Percentiles rank a stretch among this genome's conserved stretches.
These are phyloP conservation scores for Urtica urens DNA, from an alignment of 306 rosid genomes.

Conservation along the genomic window DNA sequence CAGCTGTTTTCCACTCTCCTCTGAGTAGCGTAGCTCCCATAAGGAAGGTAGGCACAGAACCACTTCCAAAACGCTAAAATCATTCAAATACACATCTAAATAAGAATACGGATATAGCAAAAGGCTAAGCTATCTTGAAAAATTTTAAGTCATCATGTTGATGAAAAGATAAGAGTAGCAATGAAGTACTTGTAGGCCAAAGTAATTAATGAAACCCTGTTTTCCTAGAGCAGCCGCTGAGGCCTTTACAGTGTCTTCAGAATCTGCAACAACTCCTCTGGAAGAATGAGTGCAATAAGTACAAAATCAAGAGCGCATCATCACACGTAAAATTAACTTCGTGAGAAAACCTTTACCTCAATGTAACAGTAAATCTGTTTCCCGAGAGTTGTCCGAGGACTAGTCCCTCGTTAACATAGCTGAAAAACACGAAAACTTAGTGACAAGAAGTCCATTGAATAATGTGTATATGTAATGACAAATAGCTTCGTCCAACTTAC, in stretches of 20 bases:
- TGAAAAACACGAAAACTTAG: conserved; percentile 32
- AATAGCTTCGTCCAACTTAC: conserved; percentile 28
- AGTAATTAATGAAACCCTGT: conserved; percentile 86
- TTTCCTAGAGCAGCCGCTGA: conserved; percentile 72
- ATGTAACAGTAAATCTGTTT: conserved; percentile 70
- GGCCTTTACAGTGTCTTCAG: conserved; percentile 69
- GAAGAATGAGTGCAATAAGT: conserved; percentile 21
- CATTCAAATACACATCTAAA: conserved; percentile 14
- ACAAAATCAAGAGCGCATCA: conserved; percentile 3
- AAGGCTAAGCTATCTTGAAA: not conserved
- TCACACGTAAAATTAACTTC: conserved; percentile 14
- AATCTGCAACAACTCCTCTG: conserved; percentile 94
- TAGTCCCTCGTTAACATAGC: conserved; percentile 79
- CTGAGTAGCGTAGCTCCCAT: conserved; percentile 69
- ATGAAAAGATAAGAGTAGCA: conserved; percentile 1
- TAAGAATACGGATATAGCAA: not conserved
- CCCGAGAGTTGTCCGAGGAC: conserved; percentile 90
- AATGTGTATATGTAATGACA: too few relatives aligned
- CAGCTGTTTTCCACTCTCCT: conserved; percentile 82
- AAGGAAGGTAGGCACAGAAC: conserved; percentile 79
- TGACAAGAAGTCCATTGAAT: conserved; percentile 16
- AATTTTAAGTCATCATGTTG: not conserved
- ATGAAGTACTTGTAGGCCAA: conserved; percentile 80
- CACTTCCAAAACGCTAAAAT: conserved; percentile 89
- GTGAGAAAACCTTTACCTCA: conserved; percentile 48